Percentiles rank a stretch among this genome's conserved stretches.
Conservation (phyloP, 768 basidiomycete species). For the Coprinopsis sp. region DNA sequence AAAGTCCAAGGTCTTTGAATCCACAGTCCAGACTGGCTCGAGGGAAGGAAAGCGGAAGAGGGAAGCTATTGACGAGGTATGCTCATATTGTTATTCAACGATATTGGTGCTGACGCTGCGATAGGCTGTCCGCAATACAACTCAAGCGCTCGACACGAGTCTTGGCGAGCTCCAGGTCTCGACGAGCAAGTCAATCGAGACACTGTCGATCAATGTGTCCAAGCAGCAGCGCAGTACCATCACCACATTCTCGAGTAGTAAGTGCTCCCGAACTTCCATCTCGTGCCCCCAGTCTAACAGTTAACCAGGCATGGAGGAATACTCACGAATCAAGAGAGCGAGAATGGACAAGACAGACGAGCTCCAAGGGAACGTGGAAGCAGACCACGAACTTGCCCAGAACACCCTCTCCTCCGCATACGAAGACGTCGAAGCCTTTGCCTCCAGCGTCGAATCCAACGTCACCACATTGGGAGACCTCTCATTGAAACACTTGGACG, state of each 20-base stretch:
- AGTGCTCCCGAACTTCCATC: not conserved
- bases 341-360: conserved; percentile 55
- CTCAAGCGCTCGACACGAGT: not conserved
- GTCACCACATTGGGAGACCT: conserved; percentile 38
- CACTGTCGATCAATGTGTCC: not conserved
- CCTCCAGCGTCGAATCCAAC: conserved; percentile 38
- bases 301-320: conserved; percentile 52
- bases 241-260: not conserved
- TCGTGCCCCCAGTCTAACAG: not conserved
- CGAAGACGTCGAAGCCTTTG: not conserved
- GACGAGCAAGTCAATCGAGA: not conserved
- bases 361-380: conserved; percentile 45
- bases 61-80: conserved; percentile 13
- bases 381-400: conserved; percentile 36
- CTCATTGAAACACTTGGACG: conserved; percentile 1
- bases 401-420: conserved; percentile 3
- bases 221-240: not conserved
- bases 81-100: not conserved
- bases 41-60: conserved; percentile 12
- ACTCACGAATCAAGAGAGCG: conserved; percentile 60
- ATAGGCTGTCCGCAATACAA: not conserved
- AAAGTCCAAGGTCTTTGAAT: conserved; percentile 13
- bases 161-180: not conserved
- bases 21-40: conserved; percentile 4
- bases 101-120: not conserved